Conservation (phyloP, 371 early-diverging fungal species). For the Actinomortierella wolfii region DNA sequence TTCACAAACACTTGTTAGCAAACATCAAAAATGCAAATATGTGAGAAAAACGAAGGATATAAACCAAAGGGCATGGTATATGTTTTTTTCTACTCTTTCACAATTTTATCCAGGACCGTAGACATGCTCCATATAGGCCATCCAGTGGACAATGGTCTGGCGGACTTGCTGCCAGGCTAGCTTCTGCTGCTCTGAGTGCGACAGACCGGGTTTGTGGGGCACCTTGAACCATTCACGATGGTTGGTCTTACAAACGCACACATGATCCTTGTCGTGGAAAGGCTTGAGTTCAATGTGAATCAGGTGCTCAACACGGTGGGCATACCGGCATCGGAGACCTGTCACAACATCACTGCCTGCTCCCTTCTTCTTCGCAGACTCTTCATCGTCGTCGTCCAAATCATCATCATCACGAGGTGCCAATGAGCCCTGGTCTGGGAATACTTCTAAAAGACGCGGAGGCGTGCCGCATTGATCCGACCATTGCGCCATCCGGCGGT, state of each 20-base stretch:
- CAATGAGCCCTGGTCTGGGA: conserved; percentile 45
- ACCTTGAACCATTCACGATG: conserved; percentile 61
- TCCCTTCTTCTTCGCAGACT: conserved; percentile 16
- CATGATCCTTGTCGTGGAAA: conserved; percentile 41
- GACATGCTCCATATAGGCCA: conserved; percentile 44
- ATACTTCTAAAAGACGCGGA: conserved; percentile 53
- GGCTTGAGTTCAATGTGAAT: conserved; percentile 59
- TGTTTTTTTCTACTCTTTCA: too few relatives aligned
- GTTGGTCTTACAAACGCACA: conserved; percentile 49
- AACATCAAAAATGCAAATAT: too few relatives aligned
- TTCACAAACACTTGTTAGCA: too few relatives aligned
- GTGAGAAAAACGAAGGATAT: too few relatives aligned
- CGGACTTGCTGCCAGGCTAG: conserved; percentile 41
- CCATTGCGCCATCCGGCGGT: conserved; percentile 58
- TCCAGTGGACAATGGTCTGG: conserved; percentile 43
- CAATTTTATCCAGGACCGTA: conserved; percentile 46
- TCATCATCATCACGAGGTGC: conserved; percentile 30
- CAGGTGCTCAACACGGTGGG: conserved; percentile 57
- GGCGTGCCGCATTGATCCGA: conserved; percentile 49
- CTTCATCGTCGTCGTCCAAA: conserved; percentile 11
- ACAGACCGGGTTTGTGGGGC: conserved; percentile 33
- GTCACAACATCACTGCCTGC: conserved; percentile 28
- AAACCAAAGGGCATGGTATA: too few relatives aligned
- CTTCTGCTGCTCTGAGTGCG: conserved; percentile 29
- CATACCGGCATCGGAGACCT: conserved; percentile 48